These are phyloP conservation scores for Mytilinidion resinicola DNA, from an alignment of 495 filamentous ascomycete species.

Conservation along the genomic window DNA sequence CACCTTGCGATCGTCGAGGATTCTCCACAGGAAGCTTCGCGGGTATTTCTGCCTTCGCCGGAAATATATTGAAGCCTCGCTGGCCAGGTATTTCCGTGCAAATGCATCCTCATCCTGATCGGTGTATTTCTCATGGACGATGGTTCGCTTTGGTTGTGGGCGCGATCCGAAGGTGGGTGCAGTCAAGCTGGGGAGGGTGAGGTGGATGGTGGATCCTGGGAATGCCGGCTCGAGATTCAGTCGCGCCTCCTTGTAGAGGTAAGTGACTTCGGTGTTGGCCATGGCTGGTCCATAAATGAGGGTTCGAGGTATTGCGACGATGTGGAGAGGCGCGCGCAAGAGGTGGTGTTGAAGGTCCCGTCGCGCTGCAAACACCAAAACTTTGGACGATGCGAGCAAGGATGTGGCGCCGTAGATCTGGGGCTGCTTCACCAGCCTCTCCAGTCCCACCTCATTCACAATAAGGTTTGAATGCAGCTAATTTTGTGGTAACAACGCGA, in stretches of 20 bases:
- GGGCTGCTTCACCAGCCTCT: neutral
- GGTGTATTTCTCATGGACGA: constrained; percentile 39
- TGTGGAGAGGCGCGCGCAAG: constrained; percentile 3
- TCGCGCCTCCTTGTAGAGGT: constrained; percentile 77
- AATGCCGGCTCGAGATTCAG: constrained; percentile 71
- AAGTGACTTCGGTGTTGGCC: constrained; percentile 26
- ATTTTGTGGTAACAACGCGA: no score
- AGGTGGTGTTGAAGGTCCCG: neutral
- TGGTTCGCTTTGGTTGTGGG: constrained; percentile 30
- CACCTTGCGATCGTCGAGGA: constrained; percentile 71
- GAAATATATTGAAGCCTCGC: constrained; percentile 77
- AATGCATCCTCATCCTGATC: constrained; percentile 71
- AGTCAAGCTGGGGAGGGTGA: constrained; percentile 59
- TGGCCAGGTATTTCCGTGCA: constrained; percentile 63
- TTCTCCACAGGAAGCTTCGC: constrained; percentile 80
- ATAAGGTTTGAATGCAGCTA: no score
- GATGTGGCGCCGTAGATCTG: neutral
- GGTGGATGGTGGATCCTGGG: constrained; percentile 60
- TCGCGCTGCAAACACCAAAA: constrained; percentile 23
- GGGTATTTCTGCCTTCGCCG: constrained; percentile 67
- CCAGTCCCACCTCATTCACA: no score
- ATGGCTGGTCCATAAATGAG: constrained; percentile 30
- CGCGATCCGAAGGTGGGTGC: constrained; percentile 31
- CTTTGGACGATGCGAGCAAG: constrained; percentile 12
- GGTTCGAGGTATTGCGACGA: neutral